Evolutionary conservation across 2,329 filamentous ascomycete genomes (phyloP).

Genomic region (Verticillium zaregamsianum): DNA sequence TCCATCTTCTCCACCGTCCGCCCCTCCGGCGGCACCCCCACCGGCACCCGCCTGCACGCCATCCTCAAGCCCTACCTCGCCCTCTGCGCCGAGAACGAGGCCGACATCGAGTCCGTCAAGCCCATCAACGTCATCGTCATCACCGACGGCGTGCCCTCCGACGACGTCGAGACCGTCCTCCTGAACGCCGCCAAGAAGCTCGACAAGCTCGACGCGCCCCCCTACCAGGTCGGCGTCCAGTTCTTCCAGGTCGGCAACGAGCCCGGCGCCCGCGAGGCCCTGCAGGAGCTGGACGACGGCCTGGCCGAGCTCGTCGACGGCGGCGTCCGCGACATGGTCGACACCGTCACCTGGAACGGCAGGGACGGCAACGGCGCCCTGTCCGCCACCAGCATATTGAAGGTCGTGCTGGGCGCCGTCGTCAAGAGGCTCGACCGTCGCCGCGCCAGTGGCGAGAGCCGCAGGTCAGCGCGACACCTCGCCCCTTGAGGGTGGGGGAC

Average conservation of each 20-base stretch:
- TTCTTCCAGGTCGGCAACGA: constrained; percentile 93
- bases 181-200: constrained; percentile 65
- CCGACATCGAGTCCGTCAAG: constrained; percentile 49
- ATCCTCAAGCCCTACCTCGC: constrained; percentile 72
- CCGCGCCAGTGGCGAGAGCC: constrained; percentile 10
- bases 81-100: constrained; percentile 30
- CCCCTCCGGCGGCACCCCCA: constrained; percentile 68
- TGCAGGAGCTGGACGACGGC: constrained; percentile 73
- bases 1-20: constrained; percentile 65
- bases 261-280: constrained; percentile 54
- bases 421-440: constrained; percentile 40
- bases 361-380: constrained; percentile 41
- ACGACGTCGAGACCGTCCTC: constrained; percentile 72
- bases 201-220: constrained; percentile 63
- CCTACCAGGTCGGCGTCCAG: constrained; percentile 85
- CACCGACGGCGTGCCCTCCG: constrained; percentile 79
- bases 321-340: constrained; percentile 79
- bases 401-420: constrained; percentile 76
- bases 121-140: constrained; percentile 90
- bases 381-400: constrained; percentile 69
- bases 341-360: constrained; percentile 73
- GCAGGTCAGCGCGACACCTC: constrained; percentile 1
- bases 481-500: background rate
- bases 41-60: constrained; percentile 63
- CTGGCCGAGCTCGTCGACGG: constrained; percentile 50